Conservation (phyloP, 805 yeast species). For the Pichia paraexigua region DNA sequence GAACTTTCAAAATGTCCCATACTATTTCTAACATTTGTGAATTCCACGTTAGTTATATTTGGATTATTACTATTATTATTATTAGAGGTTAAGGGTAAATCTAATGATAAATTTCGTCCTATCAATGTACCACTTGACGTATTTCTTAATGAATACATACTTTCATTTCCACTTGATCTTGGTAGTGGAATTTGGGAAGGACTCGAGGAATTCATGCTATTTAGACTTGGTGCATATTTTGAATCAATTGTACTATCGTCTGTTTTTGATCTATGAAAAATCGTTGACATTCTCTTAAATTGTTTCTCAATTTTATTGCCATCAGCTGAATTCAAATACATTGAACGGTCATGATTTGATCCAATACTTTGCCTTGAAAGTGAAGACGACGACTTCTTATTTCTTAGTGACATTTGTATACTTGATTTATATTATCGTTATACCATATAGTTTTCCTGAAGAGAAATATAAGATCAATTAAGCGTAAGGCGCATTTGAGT, state of each 20-base stretch:
- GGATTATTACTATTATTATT: not conserved
- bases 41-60: constrained; percentile 24
- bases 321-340: not conserved
- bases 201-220: not conserved
- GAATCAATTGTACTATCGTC: not conserved
- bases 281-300: constrained; percentile 6
- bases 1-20: constrained; percentile 2
- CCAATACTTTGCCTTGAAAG: not conserved
- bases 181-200: constrained; percentile 2
- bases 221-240: not conserved
- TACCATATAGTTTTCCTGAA: no score
- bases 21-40: constrained; percentile 24
- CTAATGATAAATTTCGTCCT: not conserved
- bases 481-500: not conserved
- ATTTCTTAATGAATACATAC: constrained; percentile 6
- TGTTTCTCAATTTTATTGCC: constrained; percentile 3
- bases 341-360: not conserved
- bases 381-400: constrained; percentile 4
- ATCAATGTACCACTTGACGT: constrained; percentile 18
- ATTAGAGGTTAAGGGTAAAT: not conserved
- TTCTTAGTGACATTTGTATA: constrained; percentile 1
- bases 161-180: not conserved
- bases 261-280: constrained; percentile 5
- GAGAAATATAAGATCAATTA: no score
- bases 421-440: not conserved